phyloP scores from a whole-genome alignment of 2,329 filamentous ascomycete species.

The Colletotrichum lupini region DNA sequence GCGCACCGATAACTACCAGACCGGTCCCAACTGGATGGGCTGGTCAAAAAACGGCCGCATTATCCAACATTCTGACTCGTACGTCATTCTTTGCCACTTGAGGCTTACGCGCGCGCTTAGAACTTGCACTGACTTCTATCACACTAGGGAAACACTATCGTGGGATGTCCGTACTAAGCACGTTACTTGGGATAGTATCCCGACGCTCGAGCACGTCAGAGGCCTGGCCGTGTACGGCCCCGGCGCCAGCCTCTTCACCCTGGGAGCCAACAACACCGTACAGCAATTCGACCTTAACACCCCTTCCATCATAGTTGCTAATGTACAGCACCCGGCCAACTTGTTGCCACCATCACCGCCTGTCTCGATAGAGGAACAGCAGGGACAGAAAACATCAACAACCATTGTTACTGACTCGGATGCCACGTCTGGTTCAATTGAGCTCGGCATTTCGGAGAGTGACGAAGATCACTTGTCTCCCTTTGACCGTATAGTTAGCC shows the following conservation, averaged over 20 bases:
- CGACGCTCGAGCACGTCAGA: slow-evolving; percentile 82
- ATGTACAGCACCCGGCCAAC: slow-evolving; percentile 86
- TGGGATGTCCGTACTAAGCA: slow-evolving; percentile 99
- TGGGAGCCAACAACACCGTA: slow-evolving; percentile 87
- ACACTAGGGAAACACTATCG: slow-evolving; percentile 81
- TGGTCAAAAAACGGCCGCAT: slow-evolving; percentile 99
- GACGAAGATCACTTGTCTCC: slow-evolving; percentile 84
- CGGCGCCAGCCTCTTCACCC: slow-evolving; percentile 90
- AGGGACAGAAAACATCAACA: slow-evolving; percentile 61
- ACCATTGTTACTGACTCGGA: slow-evolving; percentile 64
- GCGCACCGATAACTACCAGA: slow-evolving; percentile 76
- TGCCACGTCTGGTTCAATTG: slow-evolving; percentile 64
- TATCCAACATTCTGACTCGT: slow-evolving; percentile 92
- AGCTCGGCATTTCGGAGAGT: slow-evolving; percentile 74
- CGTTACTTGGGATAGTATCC: slow-evolving; percentile 89
- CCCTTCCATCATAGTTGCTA: slow-evolving; percentile 81
- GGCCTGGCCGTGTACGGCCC: slow-evolving; percentile 91
- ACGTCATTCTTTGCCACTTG: slow-evolving; percentile 43
- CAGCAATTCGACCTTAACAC: slow-evolving; percentile 97
- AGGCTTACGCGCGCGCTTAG: slow-evolving; percentile 60
- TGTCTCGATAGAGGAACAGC: slow-evolving; percentile 80
- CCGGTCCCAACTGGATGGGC: slow-evolving; percentile 92
- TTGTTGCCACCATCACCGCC: slow-evolving; percentile 84
- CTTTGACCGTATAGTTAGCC: slow-evolving; percentile 78
- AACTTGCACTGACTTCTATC: slow-evolving; percentile 41